phyloP scores from a whole-genome alignment of 2,329 filamentous ascomycete genomes.

The Botryosphaeria dothidea region DNA sequence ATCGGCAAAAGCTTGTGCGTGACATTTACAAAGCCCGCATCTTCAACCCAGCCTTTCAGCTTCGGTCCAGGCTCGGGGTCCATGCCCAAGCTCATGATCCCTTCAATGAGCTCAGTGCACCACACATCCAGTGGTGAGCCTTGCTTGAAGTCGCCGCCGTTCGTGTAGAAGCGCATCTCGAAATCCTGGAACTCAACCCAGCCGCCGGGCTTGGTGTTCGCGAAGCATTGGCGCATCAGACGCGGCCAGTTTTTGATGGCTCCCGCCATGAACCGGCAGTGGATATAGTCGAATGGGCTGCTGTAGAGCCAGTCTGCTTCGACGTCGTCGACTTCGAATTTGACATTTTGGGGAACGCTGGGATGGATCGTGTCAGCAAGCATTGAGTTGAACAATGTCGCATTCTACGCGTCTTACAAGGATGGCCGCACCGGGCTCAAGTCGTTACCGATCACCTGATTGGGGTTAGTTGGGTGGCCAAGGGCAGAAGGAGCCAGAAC shows the following conservation, averaged over 20 bases:
- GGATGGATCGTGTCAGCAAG: conserved; percentile 51
- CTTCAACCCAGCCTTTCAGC: conserved; percentile 33
- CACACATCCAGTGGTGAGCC: conserved; percentile 23
- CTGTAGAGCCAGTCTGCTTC: conserved; percentile 32
- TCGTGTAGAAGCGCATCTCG: not conserved
- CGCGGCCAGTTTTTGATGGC: conserved; percentile 27
- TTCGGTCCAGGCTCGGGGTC: conserved; percentile 18
- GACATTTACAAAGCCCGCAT: conserved; percentile 36
- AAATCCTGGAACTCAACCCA: too few relatives aligned
- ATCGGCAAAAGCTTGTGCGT: conserved; percentile 37
- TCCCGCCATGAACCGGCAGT: conserved; percentile 25
- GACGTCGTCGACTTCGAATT: conserved; percentile 55
- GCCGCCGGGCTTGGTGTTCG: conserved; percentile 23
- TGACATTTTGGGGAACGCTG: conserved; percentile 50
- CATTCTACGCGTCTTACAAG: conserved; percentile 31
- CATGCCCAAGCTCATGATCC: not conserved
- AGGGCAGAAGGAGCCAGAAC: too few relatives aligned
- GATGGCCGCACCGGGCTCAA: conserved; percentile 48
- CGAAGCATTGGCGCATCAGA: conserved; percentile 22
- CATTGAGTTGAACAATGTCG: too few relatives aligned
- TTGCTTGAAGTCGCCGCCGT: conserved; percentile 3
- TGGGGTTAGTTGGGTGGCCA: not conserved
- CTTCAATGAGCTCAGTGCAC: conserved; percentile 8
- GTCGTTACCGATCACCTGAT: conserved; percentile 44
- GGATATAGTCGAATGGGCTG: conserved; percentile 28